These are phyloP conservation scores for Ophiosphaerella herpotricha DNA, from an alignment of 2,329 filamentous ascomycete species.

Conservation along the genomic window DNA sequence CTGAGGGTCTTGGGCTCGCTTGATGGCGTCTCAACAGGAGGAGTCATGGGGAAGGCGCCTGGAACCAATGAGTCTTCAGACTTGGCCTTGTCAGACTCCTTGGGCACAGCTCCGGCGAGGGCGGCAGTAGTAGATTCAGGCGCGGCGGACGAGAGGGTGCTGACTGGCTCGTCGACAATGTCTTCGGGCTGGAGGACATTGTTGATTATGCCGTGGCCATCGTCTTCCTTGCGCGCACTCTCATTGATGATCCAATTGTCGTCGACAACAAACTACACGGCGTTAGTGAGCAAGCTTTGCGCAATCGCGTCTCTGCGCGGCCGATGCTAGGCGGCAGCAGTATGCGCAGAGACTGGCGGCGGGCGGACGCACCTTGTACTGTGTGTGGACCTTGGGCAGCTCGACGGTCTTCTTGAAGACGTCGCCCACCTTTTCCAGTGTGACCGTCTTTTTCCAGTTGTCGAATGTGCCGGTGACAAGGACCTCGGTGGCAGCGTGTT, in stretches of 20 bases:
- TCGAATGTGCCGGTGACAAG: conserved; percentile 97
- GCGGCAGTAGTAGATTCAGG: conserved; percentile 73
- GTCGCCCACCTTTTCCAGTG: conserved; percentile 74
- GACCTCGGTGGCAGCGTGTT: conserved; percentile 81
- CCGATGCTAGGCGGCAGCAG: conserved; percentile 5
- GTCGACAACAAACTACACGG: conserved; percentile 86
- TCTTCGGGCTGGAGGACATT: conserved; percentile 83
- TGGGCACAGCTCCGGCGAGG: conserved; percentile 69
- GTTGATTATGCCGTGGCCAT: conserved; percentile 84
- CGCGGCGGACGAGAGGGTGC: conserved; percentile 68
- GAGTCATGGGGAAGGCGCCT: conserved; percentile 75
- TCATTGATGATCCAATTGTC: conserved; percentile 86
- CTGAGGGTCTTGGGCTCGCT: conserved; percentile 52
- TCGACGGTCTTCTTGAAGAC: conserved; percentile 81
- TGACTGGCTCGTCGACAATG: conserved; percentile 60
- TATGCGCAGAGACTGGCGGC: conserved; percentile 1
- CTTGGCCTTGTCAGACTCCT: conserved; percentile 52
- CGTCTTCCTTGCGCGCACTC: conserved; percentile 78
- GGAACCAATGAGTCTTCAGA: conserved; percentile 52
- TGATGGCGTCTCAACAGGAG: conserved; percentile 61
- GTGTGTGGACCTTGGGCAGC: conserved; percentile 73
- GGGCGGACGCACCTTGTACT: conserved; percentile 79
- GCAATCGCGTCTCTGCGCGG: neutral
- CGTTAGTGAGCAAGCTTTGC: conserved; percentile 29
- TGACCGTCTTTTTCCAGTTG: conserved; percentile 85